phyloP scores from a whole-genome alignment of 768 basidiomycete species.

The Kwoniella heveanensis region DNA sequence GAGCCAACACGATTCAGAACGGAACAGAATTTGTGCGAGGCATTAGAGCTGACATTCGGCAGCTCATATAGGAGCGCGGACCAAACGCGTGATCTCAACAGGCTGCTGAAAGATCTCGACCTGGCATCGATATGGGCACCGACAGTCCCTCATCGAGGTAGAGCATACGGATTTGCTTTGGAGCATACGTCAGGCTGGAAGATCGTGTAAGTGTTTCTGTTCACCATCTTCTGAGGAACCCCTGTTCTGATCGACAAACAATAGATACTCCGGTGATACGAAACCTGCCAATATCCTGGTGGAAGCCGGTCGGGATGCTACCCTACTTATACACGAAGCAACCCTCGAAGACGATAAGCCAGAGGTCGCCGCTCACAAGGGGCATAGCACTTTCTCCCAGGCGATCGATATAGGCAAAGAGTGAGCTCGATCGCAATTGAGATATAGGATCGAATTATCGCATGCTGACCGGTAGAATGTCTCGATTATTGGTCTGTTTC shows the following conservation, averaged over 20 bases:
- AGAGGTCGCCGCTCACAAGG: slow-evolving; percentile 71
- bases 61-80: slow-evolving; percentile 2
- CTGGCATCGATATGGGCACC: slow-evolving; percentile 68
- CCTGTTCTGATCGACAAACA: not conserved
- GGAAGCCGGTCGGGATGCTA: slow-evolving; percentile 66
- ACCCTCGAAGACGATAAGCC: slow-evolving; percentile 84
- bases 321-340: slow-evolving; percentile 89
- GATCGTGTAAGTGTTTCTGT: slow-evolving; percentile 64
- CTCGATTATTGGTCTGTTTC: not conserved
- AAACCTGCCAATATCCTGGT: slow-evolving; percentile 71
- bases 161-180: slow-evolving; percentile 72
- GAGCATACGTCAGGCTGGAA: slow-evolving; percentile 74
- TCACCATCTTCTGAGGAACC: not conserved
- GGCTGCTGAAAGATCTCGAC: slow-evolving; percentile 52
- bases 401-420: slow-evolving; percentile 74
- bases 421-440: slow-evolving; percentile 58
- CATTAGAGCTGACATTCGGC: too few relatives aligned
- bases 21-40: too few relatives aligned
- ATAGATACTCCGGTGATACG: slow-evolving; percentile 93
- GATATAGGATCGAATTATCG: not conserved
- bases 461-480: slow-evolving; percentile 1
- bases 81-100: slow-evolving; percentile 5
- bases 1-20: too few relatives aligned
- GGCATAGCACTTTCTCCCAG: slow-evolving; percentile 87
- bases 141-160: slow-evolving; percentile 71